Evolutionary conservation across 2,329 filamentous ascomycete genomes (phyloP).

Genomic region (Bipolaris gigantea): DNA sequence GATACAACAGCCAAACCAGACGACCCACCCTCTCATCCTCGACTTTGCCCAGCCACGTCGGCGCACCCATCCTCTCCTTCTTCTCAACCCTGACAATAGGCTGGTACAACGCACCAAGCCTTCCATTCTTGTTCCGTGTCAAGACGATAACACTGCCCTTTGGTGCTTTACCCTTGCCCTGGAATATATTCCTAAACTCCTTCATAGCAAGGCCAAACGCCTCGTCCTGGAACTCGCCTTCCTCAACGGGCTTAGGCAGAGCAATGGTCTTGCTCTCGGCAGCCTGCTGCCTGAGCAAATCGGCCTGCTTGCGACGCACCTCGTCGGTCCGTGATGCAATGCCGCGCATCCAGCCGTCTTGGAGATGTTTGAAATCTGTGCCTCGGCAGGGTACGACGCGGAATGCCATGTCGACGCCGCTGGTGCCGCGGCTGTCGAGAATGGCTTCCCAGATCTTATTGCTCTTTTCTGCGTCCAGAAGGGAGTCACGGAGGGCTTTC

Average conservation of each 20-base stretch:
- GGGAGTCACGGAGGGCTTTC: conserved; percentile 65
- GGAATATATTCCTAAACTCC: conserved; percentile 80
- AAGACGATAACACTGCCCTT: conserved; percentile 80
- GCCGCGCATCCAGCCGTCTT: conserved; percentile 87
- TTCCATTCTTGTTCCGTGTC: conserved; percentile 65
- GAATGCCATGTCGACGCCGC: conserved; percentile 71
- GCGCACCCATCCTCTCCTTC: conserved; percentile 48
- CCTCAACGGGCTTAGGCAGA: conserved; percentile 38
- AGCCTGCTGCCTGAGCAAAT: conserved; percentile 48
- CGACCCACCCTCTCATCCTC: conserved; percentile 78
- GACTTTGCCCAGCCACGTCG: conserved; percentile 69
- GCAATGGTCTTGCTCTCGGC: conserved; percentile 42
- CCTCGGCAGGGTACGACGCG: conserved; percentile 88
- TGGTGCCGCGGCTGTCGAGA: conserved; percentile 57
- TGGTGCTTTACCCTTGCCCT: conserved; percentile 72
- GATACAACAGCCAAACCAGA: conserved; percentile 85
- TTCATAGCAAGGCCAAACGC: conserved; percentile 73
- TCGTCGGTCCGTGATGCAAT: conserved; percentile 72
- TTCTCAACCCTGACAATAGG: conserved; percentile 32
- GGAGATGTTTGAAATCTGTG: conserved; percentile 90
- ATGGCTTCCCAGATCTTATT: conserved; percentile 75
- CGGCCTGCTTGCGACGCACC: conserved; percentile 41
- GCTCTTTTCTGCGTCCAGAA: conserved; percentile 70
- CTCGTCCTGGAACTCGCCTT: conserved; percentile 66
- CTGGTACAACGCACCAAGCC: conserved; percentile 50